phyloP scores from a whole-genome alignment of 805 yeast species.

The Clavispora carvajalis region DNA sequence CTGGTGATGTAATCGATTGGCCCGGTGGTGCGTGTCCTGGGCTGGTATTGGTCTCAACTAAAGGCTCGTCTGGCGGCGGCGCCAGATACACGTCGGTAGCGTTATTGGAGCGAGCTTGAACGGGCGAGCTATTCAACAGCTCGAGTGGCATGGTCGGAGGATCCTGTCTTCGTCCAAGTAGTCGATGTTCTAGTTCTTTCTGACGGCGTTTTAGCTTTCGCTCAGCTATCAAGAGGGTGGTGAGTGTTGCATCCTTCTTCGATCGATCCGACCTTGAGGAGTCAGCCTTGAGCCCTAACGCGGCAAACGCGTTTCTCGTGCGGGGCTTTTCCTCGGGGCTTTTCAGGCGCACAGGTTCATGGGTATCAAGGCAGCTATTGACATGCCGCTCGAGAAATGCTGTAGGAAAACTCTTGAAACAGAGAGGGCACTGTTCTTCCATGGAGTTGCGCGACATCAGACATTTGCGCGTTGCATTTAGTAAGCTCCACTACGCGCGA shows the following conservation, averaged over 20 bases:
- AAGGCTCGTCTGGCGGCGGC: not conserved
- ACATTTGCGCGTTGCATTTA: not conserved
- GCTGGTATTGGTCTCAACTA: not conserved
- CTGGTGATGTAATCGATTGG: no score
- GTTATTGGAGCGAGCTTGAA: not conserved
- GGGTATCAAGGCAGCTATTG: constrained; percentile 34
- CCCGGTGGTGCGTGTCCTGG: not conserved
- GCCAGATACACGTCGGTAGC: not conserved
- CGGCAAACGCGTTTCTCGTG: constrained; percentile 23
- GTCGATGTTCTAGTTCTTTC: constrained; percentile 11
- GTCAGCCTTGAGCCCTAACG: constrained; percentile 30
- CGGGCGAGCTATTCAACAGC: not conserved
- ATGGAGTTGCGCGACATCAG: not conserved
- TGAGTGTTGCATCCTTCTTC: constrained; percentile 24
- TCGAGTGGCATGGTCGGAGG: not conserved
- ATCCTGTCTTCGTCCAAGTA: constrained; percentile 1
- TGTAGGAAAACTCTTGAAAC: constrained; percentile 21
- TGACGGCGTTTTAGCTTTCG: constrained; percentile 18
- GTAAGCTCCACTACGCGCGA: not conserved
- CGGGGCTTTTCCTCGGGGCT: not conserved
- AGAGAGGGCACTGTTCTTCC: constrained; percentile 32
- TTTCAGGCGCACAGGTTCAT: constrained; percentile 12
- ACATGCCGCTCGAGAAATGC: constrained; percentile 34
- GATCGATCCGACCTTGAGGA: constrained; percentile 15
- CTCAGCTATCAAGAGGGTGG: constrained; percentile 32